A percentile compares a stretch with the other conserved stretches of the same genome.
Evolutionary conservation across 306 rosid species (phyloP).

Genomic region (Carpinus fangiana): DNA sequence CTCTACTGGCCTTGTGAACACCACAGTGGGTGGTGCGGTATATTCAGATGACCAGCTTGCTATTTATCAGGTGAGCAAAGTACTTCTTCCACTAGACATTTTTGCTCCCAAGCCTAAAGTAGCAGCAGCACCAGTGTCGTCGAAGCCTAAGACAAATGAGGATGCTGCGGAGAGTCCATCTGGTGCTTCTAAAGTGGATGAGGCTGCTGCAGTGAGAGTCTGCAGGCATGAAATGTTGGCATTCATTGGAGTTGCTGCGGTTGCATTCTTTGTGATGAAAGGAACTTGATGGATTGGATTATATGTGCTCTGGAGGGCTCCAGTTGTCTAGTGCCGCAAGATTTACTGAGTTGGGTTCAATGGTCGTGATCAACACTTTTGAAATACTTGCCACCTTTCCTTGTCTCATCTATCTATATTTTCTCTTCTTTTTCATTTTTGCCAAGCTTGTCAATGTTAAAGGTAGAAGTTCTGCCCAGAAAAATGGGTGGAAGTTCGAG

Average conservation of each 20-base stretch:
- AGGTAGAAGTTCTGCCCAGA: no score
- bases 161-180: conserved; percentile 4
- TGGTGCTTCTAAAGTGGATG: neutral
- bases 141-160: neutral
- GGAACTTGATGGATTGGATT: conserved; percentile 13
- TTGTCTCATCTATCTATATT: neutral
- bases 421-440: neutral
- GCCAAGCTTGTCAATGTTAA: neutral
- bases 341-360: conserved; percentile 1
- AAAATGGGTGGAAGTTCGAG: neutral
- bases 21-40: conserved; percentile 32
- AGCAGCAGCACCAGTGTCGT: conserved; percentile 18
- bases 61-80: conserved; percentile 34
- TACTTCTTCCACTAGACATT: conserved; percentile 37
- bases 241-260: conserved; percentile 21
- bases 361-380: conserved; percentile 22
- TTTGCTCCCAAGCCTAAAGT: conserved; percentile 33
- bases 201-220: neutral
- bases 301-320: neutral
- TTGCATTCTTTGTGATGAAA: neutral
- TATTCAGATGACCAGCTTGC: conserved; percentile 41
- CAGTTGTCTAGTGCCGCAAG: neutral
- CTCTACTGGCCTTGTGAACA: conserved; percentile 40
- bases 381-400: conserved; percentile 13
- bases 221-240: conserved; percentile 12